Conservation (phyloP, 1,284 basidiomycete genomes). For the Phellinidium pouzarii region DNA sequence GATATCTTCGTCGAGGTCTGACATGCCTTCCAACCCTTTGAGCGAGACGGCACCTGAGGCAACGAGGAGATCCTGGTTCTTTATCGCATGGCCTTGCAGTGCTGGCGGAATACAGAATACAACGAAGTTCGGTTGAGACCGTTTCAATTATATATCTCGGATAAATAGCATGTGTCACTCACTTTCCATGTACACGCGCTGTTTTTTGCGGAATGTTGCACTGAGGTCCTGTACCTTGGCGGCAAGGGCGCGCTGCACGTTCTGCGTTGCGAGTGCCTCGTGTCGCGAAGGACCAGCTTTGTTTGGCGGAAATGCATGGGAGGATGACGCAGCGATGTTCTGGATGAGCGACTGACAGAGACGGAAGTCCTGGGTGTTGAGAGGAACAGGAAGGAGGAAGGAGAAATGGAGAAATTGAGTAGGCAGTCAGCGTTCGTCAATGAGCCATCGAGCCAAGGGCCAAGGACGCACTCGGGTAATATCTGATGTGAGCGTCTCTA, state of each 20-base stretch:
- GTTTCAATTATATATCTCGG: no score
- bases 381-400: slow-evolving; percentile 9
- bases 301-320: slow-evolving; percentile 47
- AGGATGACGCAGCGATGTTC: slow-evolving; percentile 46
- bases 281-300: slow-evolving; percentile 36
- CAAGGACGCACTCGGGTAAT: slow-evolving; percentile 71
- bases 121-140: no score
- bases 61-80: slow-evolving; percentile 85
- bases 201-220: slow-evolving; percentile 93
- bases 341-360: slow-evolving; percentile 77
- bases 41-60: slow-evolving; percentile 81
- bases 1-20: slow-evolving; percentile 81
- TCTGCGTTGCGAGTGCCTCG: slow-evolving; percentile 75
- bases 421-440: no score
- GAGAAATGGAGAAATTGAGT: slow-evolving; percentile 21
- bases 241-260: slow-evolving; percentile 95
- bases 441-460: no score
- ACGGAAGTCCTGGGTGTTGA: slow-evolving; percentile 67
- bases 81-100: slow-evolving; percentile 89
- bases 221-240: slow-evolving; percentile 92
- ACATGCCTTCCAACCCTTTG: slow-evolving; percentile 72
- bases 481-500: slow-evolving; percentile 79
- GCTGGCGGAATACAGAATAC: no score
- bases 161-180: no score
- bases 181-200: slow-evolving; percentile 97